Percentiles rank a stretch among this genome's conserved stretches.
Evolutionary conservation across 345 rosid species (phyloP).

Genomic region (Microthlaspi erraticum): DNA sequence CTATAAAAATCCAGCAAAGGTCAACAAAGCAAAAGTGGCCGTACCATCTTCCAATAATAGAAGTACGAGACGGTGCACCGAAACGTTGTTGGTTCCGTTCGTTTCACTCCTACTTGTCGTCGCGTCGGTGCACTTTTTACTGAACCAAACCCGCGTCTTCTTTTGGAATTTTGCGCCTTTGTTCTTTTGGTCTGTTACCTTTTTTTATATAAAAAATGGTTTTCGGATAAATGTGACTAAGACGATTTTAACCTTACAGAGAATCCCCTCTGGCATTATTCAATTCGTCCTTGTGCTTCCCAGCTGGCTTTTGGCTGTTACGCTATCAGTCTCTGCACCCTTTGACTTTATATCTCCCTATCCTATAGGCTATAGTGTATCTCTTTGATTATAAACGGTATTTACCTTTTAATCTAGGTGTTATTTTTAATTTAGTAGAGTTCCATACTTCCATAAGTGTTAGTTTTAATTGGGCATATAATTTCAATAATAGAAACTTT

Average conservation of each 20-base stretch:
- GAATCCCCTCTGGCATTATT: slow-evolving; percentile 46
- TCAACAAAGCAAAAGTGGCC: slow-evolving; percentile 42
- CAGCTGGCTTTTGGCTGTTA: slow-evolving; percentile 46
- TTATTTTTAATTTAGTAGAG: not conserved
- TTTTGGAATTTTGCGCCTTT: slow-evolving; percentile 29
- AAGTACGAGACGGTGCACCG: slow-evolving; percentile 39
- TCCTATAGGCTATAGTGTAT: too few species aligned
- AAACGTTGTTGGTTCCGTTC: slow-evolving; percentile 11
- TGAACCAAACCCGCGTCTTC: slow-evolving; percentile 34
- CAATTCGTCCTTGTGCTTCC: slow-evolving; percentile 48
- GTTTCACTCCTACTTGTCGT: slow-evolving; percentile 44
- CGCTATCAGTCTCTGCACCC: slow-evolving; percentile 32
- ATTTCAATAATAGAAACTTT: slow-evolving; percentile 12
- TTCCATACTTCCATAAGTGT: not conserved
- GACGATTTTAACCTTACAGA: slow-evolving; percentile 13
- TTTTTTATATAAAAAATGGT: not conserved
- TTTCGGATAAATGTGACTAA: not conserved
- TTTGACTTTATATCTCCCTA: slow-evolving; percentile 15
- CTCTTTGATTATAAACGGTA: slow-evolving; percentile 5
- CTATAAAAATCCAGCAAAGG: slow-evolving; percentile 36
- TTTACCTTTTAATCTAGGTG: slow-evolving; percentile 1
- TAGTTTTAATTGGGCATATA: slow-evolving; percentile 5
- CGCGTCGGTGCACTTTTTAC: slow-evolving; percentile 50
- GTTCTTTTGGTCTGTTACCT: slow-evolving; percentile 10
- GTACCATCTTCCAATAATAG: slow-evolving; percentile 35